phyloP scores from a whole-genome alignment of 1,139 yeast species.

The Geotrichum citri-aurantii region DNA sequence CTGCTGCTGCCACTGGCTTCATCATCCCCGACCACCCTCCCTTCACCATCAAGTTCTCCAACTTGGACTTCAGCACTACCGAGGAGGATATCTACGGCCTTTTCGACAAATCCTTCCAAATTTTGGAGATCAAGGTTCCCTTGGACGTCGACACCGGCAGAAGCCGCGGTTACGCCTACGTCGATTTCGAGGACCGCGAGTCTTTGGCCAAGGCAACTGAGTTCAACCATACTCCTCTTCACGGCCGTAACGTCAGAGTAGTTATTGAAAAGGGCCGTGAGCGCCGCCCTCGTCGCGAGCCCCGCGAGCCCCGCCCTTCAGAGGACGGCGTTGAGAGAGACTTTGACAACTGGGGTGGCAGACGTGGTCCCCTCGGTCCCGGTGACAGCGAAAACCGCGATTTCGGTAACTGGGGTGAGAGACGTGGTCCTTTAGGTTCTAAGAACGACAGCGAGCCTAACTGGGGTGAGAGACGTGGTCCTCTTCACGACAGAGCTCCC shows the following conservation, averaged over 20 bases:
- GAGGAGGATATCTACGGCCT: constrained; percentile 64
- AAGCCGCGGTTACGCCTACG: constrained; percentile 81
- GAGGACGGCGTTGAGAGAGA: constrained; percentile 28
- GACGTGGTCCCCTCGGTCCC: constrained; percentile 35
- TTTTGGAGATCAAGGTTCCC: constrained; percentile 57
- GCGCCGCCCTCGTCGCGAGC: constrained; percentile 19
- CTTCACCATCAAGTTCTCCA: constrained; percentile 78
- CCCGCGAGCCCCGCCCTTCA: constrained; percentile 20
- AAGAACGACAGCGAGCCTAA: constrained; percentile 1
- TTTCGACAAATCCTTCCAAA: constrained; percentile 52
- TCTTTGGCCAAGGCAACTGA: constrained; percentile 65
- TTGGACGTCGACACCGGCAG: constrained; percentile 54
- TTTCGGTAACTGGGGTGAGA: constrained; percentile 40
- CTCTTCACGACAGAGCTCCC: constrained; percentile 37
- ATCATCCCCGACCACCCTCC: constrained; percentile 94
- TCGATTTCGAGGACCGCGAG: constrained; percentile 64
- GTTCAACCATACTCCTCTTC: constrained; percentile 57
- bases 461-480: constrained; percentile 22
- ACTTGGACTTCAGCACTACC: constrained; percentile 75
- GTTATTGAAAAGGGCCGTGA: constrained; percentile 58
- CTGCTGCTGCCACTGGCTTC: constrained; percentile 42
- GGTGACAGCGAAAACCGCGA: constrained; percentile 37
- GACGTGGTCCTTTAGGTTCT: constrained; percentile 4
- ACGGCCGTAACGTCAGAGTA: constrained; percentile 74
- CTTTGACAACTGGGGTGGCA: constrained; percentile 29